These are phyloP conservation scores for Botrytis elliptica DNA, from an alignment of 2,329 filamentous ascomycete genomes.

Conservation along the genomic window DNA sequence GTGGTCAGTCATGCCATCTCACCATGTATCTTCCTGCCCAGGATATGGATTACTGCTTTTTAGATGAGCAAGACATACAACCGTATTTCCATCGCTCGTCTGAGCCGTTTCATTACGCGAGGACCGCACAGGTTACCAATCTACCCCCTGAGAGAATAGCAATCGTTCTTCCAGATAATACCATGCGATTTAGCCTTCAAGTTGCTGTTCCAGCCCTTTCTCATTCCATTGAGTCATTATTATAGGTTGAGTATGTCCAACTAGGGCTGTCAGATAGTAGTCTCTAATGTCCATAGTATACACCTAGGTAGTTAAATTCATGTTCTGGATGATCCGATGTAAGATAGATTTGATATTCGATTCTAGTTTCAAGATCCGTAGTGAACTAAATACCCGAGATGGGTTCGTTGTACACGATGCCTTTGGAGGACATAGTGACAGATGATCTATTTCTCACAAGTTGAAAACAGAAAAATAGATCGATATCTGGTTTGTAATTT, in stretches of 20 bases:
- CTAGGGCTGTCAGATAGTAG: background rate
- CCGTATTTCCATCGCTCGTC: background rate
- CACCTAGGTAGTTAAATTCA: background rate
- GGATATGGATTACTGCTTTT: background rate
- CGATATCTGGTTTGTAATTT: background rate
- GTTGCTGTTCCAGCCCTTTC: background rate
- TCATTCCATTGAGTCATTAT: background rate
- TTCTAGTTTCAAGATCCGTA: background rate
- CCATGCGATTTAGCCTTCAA: background rate
- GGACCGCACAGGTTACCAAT: background rate
- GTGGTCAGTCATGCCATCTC: background rate
- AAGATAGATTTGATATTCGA: background rate
- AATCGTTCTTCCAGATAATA: background rate
- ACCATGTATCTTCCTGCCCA: background rate
- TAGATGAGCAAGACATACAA: background rate
- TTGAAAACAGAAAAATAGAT: background rate
- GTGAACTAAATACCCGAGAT: background rate
- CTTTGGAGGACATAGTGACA: background rate
- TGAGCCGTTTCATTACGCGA: background rate
- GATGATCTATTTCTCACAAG: background rate
- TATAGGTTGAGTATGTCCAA: background rate
- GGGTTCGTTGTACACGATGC: background rate
- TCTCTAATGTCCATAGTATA: background rate
- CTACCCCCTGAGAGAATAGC: fast-evolving
- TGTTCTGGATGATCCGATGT: background rate